Conservation (phyloP, 225 moss, liverwort and hornwort species). For the Ulota crispa region DNA sequence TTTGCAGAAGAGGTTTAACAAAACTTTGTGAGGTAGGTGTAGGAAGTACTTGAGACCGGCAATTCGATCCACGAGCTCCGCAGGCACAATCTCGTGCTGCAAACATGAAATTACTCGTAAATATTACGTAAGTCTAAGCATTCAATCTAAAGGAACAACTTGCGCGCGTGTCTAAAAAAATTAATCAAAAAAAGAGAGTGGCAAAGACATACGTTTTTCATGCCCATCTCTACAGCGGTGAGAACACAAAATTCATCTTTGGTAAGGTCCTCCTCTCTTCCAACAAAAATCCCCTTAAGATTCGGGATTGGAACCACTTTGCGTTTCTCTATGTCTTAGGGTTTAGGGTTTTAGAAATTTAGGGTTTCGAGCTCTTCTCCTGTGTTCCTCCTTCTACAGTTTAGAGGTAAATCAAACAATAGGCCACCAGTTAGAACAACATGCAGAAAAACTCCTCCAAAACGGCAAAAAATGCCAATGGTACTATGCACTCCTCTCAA, state of each 20-base stretch:
- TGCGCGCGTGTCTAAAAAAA: not conserved
- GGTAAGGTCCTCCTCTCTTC: conserved; percentile 38
- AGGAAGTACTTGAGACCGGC: conserved; percentile 77
- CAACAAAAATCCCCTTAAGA: not conserved
- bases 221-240: conserved; percentile 93
- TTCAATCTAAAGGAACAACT: not conserved
- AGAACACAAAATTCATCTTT: conserved; percentile 97
- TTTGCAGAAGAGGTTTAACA: not conserved
- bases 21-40: not conserved
- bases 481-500: not conserved
- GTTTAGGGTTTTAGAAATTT: not conserved
- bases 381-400: not conserved
- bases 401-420: conserved; percentile 3
- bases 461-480: not conserved
- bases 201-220: conserved; percentile 71
- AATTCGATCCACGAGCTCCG: conserved; percentile 97
- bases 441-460: too few species aligned
- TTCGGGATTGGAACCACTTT: not conserved
- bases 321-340: not conserved
- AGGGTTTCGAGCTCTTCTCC: not conserved
- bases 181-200: too few species aligned
- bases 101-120: conserved; percentile 25
- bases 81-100: conserved; percentile 97
- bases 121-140: not conserved
- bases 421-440: not conserved